These are phyloP conservation scores for Moricandia arvensis DNA, from an alignment of 345 rosid genomes.

Conservation along the genomic window DNA sequence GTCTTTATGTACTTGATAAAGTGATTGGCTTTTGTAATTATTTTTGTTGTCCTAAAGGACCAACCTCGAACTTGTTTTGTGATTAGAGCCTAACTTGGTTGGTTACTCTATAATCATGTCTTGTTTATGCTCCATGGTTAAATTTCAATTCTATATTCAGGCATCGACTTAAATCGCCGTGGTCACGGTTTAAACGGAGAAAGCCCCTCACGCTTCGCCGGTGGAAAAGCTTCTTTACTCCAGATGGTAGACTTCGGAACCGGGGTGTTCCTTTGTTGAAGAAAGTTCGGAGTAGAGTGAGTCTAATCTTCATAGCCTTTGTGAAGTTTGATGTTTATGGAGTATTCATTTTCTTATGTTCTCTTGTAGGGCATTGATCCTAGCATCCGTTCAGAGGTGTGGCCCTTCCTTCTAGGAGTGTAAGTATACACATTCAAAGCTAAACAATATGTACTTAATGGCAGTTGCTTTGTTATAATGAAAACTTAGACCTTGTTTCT, in stretches of 20 bases:
- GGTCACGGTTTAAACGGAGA: slow-evolving; percentile 82
- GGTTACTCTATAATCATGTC: neutral
- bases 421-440: slow-evolving; percentile 43
- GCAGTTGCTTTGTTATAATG: neutral
- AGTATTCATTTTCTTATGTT: slow-evolving; percentile 16
- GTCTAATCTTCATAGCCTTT: slow-evolving; percentile 36
- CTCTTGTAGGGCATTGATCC: slow-evolving; percentile 83
- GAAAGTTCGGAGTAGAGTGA: slow-evolving; percentile 88
- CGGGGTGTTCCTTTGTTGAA: slow-evolving; percentile 78
- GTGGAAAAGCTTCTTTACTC: slow-evolving; percentile 69
- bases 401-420: slow-evolving; percentile 99
- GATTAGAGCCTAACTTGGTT: neutral
- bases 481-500: neutral
- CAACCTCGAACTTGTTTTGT: neutral
- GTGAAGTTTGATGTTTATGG: neutral
- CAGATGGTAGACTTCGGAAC: slow-evolving; percentile 74
- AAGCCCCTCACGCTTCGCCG: slow-evolving; percentile 65
- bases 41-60: neutral
- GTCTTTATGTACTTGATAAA: neutral
- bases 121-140: neutral
- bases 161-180: slow-evolving; percentile 73
- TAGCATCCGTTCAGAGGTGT: slow-evolving; percentile 77
- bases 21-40: neutral
- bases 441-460: slow-evolving; percentile 2
- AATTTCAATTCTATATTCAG: slow-evolving; percentile 37